Base-by-base conservation (phyloP, 1,284 basidiomycete genomes). In the Irpex lacteus region DNA sequence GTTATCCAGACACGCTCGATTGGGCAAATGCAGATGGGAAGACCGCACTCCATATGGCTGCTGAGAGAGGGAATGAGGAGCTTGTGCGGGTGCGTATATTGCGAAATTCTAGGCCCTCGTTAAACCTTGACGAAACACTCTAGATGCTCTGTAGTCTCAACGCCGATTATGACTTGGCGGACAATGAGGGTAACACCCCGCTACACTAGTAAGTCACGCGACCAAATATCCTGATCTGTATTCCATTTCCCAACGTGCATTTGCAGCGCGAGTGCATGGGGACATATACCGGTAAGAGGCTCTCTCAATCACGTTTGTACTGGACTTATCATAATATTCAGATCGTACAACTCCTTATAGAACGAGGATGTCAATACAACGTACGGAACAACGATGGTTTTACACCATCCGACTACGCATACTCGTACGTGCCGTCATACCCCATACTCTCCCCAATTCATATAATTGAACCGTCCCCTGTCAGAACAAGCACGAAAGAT, bases 321-420 rank as follows among this genome's bases (percentile, higher is more conserved):
- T 26, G 8, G 8, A 52, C 59, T 60, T 44, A 56, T 68, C 70
- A 60, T 70, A 72, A 71, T 32, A 71, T 74, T 71, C 9, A 95
- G 86, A 85, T 95, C 44, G 88, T 98, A 3, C 92, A 94, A 75
- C 78, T 95, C 15, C 82, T 98, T 50, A 92, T 98, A 65, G 94
- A 96, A 74, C 82, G 91, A 63, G 96, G 95, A 0, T 97, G 95
- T 71, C 87, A 89, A 69, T 92, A 88, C 71, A 81, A 85, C 19
- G 85, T 89, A 37, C 86, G 91, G 67, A 98, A 98, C 74, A 93
- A 93, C 63, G 89, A 95, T 66, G 95, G 94, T 0, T 98, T 95
- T 72, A 94, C 92, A 1, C 89, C 96, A 2, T 89, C 89, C 0
- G 96, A 98, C 76, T 97, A 95, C 75, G 93, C 95, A 9, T 98